Evolutionary conservation across 139 green algal species (phyloP).

Genomic region (Chlamydomonas eustigma): DNA sequence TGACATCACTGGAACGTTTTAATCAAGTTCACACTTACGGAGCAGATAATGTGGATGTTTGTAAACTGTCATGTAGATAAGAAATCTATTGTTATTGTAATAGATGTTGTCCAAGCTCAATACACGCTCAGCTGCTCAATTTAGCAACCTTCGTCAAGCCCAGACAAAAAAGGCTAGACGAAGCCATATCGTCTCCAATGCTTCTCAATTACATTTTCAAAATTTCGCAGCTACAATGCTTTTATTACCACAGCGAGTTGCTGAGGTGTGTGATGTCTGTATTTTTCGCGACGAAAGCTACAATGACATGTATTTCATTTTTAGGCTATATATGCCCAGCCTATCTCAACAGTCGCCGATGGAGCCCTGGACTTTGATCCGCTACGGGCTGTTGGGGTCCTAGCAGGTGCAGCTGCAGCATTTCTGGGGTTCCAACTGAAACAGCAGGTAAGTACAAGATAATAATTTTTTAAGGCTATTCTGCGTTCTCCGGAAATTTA

Average conservation of each 20-base stretch:
- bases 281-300: not conserved
- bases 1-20: too few relatives aligned
- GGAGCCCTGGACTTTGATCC: not conserved
- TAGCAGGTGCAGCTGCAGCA: not conserved
- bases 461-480: too few relatives aligned
- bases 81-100: too few relatives aligned
- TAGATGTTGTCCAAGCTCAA: too few relatives aligned
- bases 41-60: too few relatives aligned
- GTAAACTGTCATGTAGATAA: too few relatives aligned
- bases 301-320: not conserved
- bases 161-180: too few relatives aligned
- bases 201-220: not conserved
- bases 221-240: not conserved
- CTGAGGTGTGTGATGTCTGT: not conserved
- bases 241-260: not conserved
- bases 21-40: too few relatives aligned
- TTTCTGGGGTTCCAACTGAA: not conserved
- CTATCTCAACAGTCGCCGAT: not conserved
- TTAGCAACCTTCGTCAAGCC: too few relatives aligned
- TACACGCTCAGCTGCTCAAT: too few relatives aligned
- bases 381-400: not conserved
- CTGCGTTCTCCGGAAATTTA: too few relatives aligned
- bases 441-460: not conserved
- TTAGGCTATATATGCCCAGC: not conserved
- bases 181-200: not conserved